Percentiles rank a stretch among this genome's conserved stretches.
These are phyloP conservation scores for Dothistroma septosporum DNA, from an alignment of 2,329 filamentous ascomycete species.

Conservation along the genomic window DNA sequence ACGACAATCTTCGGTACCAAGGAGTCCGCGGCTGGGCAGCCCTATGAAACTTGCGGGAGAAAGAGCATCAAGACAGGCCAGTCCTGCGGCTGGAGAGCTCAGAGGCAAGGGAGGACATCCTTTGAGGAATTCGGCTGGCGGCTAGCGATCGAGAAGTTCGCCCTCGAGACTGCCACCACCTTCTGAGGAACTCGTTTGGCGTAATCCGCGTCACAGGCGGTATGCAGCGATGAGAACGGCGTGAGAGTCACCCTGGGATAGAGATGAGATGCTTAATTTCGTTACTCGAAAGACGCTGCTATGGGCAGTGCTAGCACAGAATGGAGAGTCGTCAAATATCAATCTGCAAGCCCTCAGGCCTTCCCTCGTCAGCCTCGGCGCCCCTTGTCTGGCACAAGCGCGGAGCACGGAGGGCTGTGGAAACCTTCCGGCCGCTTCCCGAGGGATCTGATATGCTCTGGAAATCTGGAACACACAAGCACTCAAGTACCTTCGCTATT, in stretches of 20 bases:
- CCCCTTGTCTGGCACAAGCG: too few species aligned
- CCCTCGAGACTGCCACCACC: not conserved
- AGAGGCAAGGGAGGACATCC: conserved; percentile 21
- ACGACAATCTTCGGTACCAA: conserved; percentile 35
- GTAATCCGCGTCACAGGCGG: not conserved
- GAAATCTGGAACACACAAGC: too few species aligned
- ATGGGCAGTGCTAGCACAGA: too few species aligned
- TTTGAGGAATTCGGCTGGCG: conserved; percentile 13
- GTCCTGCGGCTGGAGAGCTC: conserved; percentile 29
- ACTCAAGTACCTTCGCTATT: too few species aligned
- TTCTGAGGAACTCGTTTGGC: not conserved
- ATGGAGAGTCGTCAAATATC: too few species aligned
- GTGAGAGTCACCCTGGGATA: not conserved
- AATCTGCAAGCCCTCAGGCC: too few species aligned
- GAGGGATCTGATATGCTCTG: too few species aligned
- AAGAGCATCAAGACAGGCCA: conserved; percentile 27
- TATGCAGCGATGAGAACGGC: not conserved
- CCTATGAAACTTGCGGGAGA: conserved; percentile 28
- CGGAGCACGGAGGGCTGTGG: too few species aligned
- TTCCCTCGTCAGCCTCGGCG: too few species aligned
- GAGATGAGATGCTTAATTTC: not conserved
- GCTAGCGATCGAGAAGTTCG: not conserved
- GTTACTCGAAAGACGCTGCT: too few species aligned
- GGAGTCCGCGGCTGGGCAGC: conserved; percentile 34
- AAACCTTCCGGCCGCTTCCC: too few species aligned